phyloP scores from a whole-genome alignment of 192 early-diverging fungal genomes.

The Podochytrium sp. region DNA sequence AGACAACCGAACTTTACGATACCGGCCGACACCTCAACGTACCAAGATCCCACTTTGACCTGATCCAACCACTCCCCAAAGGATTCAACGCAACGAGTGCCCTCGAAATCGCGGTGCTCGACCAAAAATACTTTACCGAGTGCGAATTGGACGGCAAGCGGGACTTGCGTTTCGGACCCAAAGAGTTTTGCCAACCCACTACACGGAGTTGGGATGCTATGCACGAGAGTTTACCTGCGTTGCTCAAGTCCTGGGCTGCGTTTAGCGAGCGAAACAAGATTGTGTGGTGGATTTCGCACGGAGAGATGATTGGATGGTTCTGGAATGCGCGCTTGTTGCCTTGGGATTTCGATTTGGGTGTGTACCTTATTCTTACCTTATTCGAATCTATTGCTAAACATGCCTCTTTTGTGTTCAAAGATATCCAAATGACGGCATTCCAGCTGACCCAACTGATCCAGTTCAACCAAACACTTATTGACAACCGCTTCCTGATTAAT shows the following conservation, averaged over 20 bases:
- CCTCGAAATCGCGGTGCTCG: neutral
- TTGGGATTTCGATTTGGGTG: slow-evolving; percentile 23
- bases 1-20: too few relatives aligned
- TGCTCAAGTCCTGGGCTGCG: slow-evolving; percentile 3
- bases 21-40: neutral
- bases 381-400: neutral
- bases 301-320: slow-evolving; percentile 21
- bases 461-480: slow-evolving; percentile 20
- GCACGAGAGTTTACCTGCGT: neutral
- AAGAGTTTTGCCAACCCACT: neutral
- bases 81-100: neutral
- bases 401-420: neutral
- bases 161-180: slow-evolving; percentile 14
- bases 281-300: slow-evolving; percentile 25
- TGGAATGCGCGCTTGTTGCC: slow-evolving; percentile 28
- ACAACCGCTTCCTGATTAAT: neutral
- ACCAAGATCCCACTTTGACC: neutral
- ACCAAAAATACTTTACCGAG: slow-evolving; percentile 32
- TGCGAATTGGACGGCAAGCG: slow-evolving; percentile 19
- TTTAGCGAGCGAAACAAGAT: slow-evolving; percentile 13
- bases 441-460: neutral
- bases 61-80: neutral
- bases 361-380: neutral
- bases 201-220: neutral
- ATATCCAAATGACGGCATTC: neutral